Percentiles rank a stretch among this genome's conserved stretches.
phyloP scores from a whole-genome alignment of 371 early-diverging fungal genomes.

The Syncephalis plumigaleata region DNA sequence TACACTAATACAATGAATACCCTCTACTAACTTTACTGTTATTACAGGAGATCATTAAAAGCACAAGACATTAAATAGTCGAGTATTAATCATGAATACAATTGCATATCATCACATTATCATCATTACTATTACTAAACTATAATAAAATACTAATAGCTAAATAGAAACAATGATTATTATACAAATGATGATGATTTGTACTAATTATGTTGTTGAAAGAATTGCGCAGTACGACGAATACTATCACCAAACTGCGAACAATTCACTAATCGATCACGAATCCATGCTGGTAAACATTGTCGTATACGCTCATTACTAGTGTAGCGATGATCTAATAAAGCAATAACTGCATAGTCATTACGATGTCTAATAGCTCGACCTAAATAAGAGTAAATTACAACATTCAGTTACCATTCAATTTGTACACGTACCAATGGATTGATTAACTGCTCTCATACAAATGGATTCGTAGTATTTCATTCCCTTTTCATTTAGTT shows the following conservation, averaged over 20 bases:
- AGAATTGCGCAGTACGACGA: slow-evolving; percentile 24
- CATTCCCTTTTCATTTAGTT: slow-evolving; percentile 16
- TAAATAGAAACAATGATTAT: too few species aligned
- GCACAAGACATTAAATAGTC: too few species aligned
- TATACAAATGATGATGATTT: too few species aligned
- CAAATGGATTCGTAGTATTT: slow-evolving; percentile 83
- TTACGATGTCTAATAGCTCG: slow-evolving; percentile 78
- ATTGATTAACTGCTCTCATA: slow-evolving; percentile 95
- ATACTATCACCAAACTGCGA: slow-evolving; percentile 30
- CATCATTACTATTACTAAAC: too few species aligned
- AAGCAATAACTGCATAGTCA: slow-evolving; percentile 62
- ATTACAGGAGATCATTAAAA: too few species aligned
- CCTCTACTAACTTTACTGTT: too few species aligned
- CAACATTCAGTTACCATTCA: slow-evolving; percentile 1
- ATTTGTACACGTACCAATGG: slow-evolving; percentile 42
- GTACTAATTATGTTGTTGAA: slow-evolving; percentile 8
- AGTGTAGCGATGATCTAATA: slow-evolving; percentile 48
- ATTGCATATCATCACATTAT: too few species aligned
- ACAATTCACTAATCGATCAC: slow-evolving; percentile 23
- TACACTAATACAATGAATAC: too few species aligned
- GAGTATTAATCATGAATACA: too few species aligned
- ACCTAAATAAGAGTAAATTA: too few species aligned
- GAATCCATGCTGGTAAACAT: slow-evolving; percentile 49
- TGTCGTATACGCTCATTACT: slow-evolving; percentile 22
- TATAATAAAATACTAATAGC: too few species aligned